A percentile compares a stretch with the other conserved stretches of the same genome.
Evolutionary conservation across 768 basidiomycete genomes (phyloP).

Genomic region (Leucosporidium creatinivorum): DNA sequence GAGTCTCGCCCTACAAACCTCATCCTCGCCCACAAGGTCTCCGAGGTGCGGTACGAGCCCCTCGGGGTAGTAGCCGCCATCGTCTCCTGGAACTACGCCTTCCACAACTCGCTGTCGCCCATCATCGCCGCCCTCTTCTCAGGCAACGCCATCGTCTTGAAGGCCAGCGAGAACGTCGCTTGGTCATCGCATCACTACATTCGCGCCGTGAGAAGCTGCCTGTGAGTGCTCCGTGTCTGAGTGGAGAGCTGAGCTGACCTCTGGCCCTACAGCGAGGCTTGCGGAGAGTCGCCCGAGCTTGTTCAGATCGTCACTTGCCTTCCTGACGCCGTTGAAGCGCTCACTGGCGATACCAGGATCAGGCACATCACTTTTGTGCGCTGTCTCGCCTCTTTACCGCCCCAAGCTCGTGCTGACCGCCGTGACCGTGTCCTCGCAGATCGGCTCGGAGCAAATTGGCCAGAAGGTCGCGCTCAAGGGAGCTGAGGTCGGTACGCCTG

Average conservation of each 20-base stretch:
- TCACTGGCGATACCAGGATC: constrained; percentile 69
- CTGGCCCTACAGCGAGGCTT: no score
- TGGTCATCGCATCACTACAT: constrained; percentile 77
- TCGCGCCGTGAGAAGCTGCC: constrained; percentile 64
- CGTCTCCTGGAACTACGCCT: constrained; percentile 59
- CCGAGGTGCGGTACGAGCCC: constrained; percentile 64
- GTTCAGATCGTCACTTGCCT: constrained; percentile 71
- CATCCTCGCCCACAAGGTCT: constrained; percentile 43
- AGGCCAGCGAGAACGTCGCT: constrained; percentile 83
- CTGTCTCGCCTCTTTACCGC: constrained; percentile 53
- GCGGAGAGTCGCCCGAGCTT: constrained; percentile 22
- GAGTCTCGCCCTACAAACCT: constrained; percentile 59
- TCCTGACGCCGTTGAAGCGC: constrained; percentile 72
- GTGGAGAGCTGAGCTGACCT: no score
- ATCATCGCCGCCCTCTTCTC: constrained; percentile 84
- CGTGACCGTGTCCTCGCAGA: constrained; percentile 7
- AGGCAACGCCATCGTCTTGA: constrained; percentile 81
- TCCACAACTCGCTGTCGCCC: constrained; percentile 90
- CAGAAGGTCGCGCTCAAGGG: constrained; percentile 71
- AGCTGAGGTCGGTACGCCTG: constrained; percentile 77
- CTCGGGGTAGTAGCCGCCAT: constrained; percentile 86
- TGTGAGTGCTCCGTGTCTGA: constrained; percentile 53
- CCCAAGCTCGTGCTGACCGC: no score
- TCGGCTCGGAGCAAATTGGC: constrained; percentile 38
- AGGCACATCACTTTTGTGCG: constrained; percentile 95